Conservation (phyloP, 129 eudicot species). For the Ambrosia artemisiifolia region DNA sequence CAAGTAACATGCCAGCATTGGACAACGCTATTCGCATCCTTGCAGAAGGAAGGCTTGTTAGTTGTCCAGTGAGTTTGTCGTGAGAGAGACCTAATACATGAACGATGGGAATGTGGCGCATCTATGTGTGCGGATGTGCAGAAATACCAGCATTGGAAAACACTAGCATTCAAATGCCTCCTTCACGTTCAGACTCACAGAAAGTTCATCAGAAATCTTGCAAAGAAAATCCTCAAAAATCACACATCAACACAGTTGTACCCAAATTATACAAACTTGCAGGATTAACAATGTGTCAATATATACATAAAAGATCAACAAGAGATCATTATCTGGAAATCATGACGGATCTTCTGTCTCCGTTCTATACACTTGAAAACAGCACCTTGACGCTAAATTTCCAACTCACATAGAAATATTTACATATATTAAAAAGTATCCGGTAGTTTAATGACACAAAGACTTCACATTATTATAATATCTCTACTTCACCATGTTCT, state of each 20-base stretch:
- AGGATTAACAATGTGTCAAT: conserved; percentile 18
- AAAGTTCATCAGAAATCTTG: too few species aligned
- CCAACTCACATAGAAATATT: conserved; percentile 25
- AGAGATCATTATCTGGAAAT: conserved; percentile 16
- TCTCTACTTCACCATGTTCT: conserved; percentile 11
- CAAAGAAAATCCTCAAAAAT: neutral
- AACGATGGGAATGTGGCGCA: too few species aligned
- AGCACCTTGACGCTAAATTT: conserved; percentile 25
- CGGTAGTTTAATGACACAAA: conserved; percentile 10
- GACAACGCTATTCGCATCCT: too few species aligned
- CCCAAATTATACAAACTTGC: neutral
- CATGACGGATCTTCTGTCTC: conserved; percentile 34
- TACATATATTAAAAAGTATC: conserved; percentile 22
- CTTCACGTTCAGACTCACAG: too few species aligned
- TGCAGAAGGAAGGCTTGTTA: too few species aligned
- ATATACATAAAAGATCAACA: conserved; percentile 20
- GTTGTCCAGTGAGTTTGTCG: too few species aligned
- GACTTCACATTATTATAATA: neutral
- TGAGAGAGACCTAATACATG: too few species aligned
- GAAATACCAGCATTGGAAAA: too few species aligned
- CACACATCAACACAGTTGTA: neutral
- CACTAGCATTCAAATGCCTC: too few species aligned
- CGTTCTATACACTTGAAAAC: conserved; percentile 58
- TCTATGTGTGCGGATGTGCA: too few species aligned
- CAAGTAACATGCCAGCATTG: too few species aligned